Evolutionary conservation across 805 yeast genomes (phyloP).

Genomic region (Priceomyces carsonii): DNA sequence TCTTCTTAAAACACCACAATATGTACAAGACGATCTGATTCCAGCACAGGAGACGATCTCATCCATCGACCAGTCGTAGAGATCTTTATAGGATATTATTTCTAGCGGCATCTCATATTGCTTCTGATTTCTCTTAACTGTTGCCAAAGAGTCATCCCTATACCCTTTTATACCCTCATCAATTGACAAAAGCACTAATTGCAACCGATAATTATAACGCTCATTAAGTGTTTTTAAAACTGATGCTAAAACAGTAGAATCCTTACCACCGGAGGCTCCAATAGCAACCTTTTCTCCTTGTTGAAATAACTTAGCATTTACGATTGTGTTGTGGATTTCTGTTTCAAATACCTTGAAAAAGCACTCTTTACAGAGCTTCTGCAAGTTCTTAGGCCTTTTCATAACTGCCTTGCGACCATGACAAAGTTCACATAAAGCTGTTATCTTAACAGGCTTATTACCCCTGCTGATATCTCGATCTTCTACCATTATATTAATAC

Average conservation of each 20-base stretch:
- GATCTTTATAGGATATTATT: conserved; percentile 81
- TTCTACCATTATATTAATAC: too few relatives aligned
- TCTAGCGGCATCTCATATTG: conserved; percentile 82
- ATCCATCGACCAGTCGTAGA: conserved; percentile 99
- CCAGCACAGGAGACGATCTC: conserved; percentile 95
- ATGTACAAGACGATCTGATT: conserved; percentile 90
- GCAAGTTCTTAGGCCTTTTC: conserved; percentile 89
- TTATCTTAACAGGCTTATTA: conserved; percentile 30
- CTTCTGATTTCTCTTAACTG: conserved; percentile 87
- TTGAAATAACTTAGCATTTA: conserved; percentile 64
- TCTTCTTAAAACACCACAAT: conserved; percentile 95
- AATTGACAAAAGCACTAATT: conserved; percentile 77
- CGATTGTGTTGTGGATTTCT: conserved; percentile 90
- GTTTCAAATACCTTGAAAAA: conserved; percentile 90
- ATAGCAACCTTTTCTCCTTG: conserved; percentile 90
- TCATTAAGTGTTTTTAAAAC: conserved; percentile 85
- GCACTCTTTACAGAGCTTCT: conserved; percentile 87
- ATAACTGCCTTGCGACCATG: conserved; percentile 79
- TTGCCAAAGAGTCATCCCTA: conserved; percentile 94
- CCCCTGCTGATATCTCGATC: too few relatives aligned
- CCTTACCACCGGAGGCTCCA: conserved; percentile 99
- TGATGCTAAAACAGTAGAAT: conserved; percentile 92
- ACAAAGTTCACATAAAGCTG: conserved; percentile 78
- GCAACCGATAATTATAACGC: conserved; percentile 83
- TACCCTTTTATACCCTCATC: conserved; percentile 98